Evolutionary conservation across 441 rosid species (phyloP).

Genomic region (Metrosideros polymorpha): DNA sequence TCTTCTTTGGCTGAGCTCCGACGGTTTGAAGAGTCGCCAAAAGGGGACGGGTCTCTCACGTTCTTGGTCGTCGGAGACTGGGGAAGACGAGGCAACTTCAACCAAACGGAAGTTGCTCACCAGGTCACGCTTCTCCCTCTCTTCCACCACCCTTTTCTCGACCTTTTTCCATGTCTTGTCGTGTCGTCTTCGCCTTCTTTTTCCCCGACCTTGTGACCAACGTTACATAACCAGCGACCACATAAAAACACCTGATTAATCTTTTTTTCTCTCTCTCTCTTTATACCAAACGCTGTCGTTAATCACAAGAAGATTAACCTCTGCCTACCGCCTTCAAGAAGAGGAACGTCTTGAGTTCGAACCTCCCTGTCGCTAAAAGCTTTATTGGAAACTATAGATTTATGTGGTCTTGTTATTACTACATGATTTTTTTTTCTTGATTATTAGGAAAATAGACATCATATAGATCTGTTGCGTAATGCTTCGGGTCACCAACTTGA

Average conservation of each 20-base stretch:
- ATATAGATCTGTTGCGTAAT: not conserved
- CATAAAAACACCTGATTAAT: not conserved
- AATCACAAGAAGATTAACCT: not conserved
- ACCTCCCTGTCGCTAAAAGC: not conserved
- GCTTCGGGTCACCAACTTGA: not conserved
- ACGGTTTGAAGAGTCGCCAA: not conserved
- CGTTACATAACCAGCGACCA: not conserved
- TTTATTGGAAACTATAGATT: not conserved
- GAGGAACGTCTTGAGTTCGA: not conserved
- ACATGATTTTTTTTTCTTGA: not conserved
- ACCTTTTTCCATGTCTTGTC: not conserved
- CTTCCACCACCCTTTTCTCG: not conserved
- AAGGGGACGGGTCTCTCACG: not conserved
- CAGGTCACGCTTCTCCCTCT: not conserved
- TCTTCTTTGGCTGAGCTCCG: not conserved
- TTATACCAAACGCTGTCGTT: not conserved
- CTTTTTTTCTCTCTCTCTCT: not conserved
- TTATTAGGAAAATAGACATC: not conserved
- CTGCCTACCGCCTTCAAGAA: not conserved
- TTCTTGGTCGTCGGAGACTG: slow-evolving; percentile 10
- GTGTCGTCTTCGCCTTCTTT: not conserved
- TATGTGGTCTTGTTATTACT: not conserved
- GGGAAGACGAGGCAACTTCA: slow-evolving; percentile 1
- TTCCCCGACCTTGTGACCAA: not conserved
- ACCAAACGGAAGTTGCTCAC: slow-evolving; percentile 4